Conservation (phyloP, 768 basidiomycete genomes). For the Steccherinum ochraceum region DNA sequence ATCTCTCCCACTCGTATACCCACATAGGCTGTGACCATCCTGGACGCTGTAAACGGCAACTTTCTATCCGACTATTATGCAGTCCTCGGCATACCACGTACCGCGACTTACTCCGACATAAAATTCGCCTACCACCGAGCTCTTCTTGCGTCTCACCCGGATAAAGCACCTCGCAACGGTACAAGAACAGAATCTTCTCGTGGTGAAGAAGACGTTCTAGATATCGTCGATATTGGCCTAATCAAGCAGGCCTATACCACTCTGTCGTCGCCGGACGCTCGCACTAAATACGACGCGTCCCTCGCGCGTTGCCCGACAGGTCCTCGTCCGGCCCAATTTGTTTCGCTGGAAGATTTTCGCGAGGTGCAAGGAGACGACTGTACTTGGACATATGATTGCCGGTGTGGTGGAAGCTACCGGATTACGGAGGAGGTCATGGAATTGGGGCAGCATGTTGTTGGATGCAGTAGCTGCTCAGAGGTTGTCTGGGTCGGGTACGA, state of each 20-base stretch:
- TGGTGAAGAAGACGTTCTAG: background rate
- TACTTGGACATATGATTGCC: constrained; percentile 56
- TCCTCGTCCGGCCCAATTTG: constrained; percentile 68
- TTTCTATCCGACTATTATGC: constrained; percentile 45
- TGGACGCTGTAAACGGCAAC: background rate
- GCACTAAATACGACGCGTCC: constrained; percentile 44
- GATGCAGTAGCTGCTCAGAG: constrained; percentile 75
- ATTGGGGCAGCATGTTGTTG: constrained; percentile 62
- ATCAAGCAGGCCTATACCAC: constrained; percentile 65
- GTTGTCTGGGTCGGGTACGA: constrained; percentile 85
- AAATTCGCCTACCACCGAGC: constrained; percentile 67
- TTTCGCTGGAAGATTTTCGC: constrained; percentile 71
- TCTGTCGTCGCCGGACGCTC: constrained; percentile 43
- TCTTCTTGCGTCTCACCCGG: constrained; percentile 62
- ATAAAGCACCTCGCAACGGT: constrained; percentile 30
- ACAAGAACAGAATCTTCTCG: background rate
- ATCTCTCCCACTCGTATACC: too few relatives aligned
- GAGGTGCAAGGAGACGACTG: constrained; percentile 26
- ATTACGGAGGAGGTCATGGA: constrained; percentile 60
- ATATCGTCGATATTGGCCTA: constrained; percentile 41
- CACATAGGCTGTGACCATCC: too few relatives aligned
- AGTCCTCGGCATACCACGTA: constrained; percentile 44
- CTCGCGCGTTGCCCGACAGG: constrained; percentile 15
- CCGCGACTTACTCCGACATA: constrained; percentile 49
- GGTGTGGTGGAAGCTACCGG: constrained; percentile 65